Base-by-base conservation (phyloP, 2,329 filamentous ascomycete genomes). In the Fusarium haematococcum region DNA sequence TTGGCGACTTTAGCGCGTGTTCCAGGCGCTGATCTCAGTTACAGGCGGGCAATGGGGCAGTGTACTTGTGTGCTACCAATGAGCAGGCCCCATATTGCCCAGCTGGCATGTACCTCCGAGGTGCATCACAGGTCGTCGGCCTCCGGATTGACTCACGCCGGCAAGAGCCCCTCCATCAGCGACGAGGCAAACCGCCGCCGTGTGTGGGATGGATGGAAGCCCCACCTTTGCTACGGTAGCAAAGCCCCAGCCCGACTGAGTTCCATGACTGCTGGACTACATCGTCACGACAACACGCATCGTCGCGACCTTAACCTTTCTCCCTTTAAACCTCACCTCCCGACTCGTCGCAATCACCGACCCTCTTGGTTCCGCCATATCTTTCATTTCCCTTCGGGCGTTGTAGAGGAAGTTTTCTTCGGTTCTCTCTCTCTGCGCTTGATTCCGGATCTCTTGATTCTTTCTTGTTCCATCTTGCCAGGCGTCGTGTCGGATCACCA, bases 201-300 rank as follows among this genome's bases (percentile, higher is more conserved):
- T 54, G 10, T 52, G 50, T 67, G 39, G 16, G 33, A 48, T 25
- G 43, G 43, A 48, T 25, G 5, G 23, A 48, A 48, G 73, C 69
- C 72, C 72, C 68, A 75, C 72, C 62, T 58, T 67, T 39, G 33
- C 33, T 37, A 18, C 16, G 7, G 35, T 18, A 35, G 37, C 41
- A 41, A 23, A 67, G 56, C 60, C 65, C 32, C 62, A 74, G 63
- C 59, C 65, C 23, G 37, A 64, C 50, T 61, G 33, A 45, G 30
- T 69, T 74, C 75, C 67, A 77, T 76, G 63, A 69, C 73, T 75
- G 52, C 56, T 71, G 70, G 59, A 67, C 70, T 58, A 66, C 69
- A 76, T 75, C 70, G 65, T 77, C 71, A 71, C 72, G 63, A 75
- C 69, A 76, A 75, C 74, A 73, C 69, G 68, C 62, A 73, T 59